phyloP scores from a whole-genome alignment of 148 eudicot species.

The Polygonum aviculare region DNA sequence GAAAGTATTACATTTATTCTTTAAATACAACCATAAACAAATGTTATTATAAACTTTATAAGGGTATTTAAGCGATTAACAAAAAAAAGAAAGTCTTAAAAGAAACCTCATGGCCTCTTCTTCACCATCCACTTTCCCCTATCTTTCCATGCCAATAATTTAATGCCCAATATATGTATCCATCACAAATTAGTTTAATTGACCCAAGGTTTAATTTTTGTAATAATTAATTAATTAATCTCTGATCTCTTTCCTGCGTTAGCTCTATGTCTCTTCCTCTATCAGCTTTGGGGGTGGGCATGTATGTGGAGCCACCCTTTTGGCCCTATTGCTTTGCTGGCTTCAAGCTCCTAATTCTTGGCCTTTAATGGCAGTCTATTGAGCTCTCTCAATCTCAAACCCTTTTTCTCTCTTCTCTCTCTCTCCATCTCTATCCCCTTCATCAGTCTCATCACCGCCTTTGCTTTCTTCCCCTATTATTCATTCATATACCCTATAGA shows the following conservation, averaged over 20 bases:
- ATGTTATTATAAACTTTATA: too few relatives aligned
- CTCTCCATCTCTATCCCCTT: not conserved
- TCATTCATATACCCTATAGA: not conserved
- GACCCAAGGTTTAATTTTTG: not conserved
- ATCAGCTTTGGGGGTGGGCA: not conserved
- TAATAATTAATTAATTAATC: not conserved
- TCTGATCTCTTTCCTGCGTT: not conserved
- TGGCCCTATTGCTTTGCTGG: slow-evolving; percentile 10
- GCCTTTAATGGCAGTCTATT: slow-evolving; percentile 8
- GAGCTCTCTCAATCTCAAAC: not conserved
- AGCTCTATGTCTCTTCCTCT: slow-evolving; percentile 2
- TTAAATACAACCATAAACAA: too few relatives aligned
- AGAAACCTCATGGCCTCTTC: slow-evolving; percentile 2
- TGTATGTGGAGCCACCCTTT: not conserved
- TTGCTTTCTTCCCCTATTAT: not conserved
- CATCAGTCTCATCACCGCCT: slow-evolving; percentile 10
- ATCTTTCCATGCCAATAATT: slow-evolving; percentile 6
- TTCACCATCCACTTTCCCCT: slow-evolving; percentile 2
- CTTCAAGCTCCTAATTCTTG: slow-evolving; percentile 9
- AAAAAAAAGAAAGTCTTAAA: not conserved
- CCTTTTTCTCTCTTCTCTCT: not conserved
- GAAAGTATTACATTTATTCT: too few relatives aligned
- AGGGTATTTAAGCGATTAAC: not conserved
- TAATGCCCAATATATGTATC: not conserved
- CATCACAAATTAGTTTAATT: not conserved